Conservation (phyloP, 768 basidiomycete species). For the Mycena rosella region DNA sequence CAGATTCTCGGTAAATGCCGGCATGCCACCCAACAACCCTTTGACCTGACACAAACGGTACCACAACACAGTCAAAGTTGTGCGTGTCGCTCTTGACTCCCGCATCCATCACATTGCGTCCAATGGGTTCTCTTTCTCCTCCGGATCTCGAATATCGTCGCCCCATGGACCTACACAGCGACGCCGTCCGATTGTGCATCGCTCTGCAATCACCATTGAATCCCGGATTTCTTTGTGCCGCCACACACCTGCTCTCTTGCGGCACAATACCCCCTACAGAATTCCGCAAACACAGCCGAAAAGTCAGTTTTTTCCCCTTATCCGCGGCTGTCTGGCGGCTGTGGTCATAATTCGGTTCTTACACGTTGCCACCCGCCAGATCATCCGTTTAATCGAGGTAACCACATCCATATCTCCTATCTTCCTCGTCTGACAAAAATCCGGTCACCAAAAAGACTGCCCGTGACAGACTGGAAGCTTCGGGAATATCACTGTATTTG, state of each 20-base stretch:
- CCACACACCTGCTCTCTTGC: conserved; percentile 25
- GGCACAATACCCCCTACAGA: conserved; percentile 11
- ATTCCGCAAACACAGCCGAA: conserved; percentile 34
- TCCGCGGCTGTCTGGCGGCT: too few relatives aligned
- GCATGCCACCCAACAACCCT: conserved; percentile 11
- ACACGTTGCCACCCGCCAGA: conserved; percentile 20
- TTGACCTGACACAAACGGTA: background rate
- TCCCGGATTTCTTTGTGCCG: conserved; percentile 20
- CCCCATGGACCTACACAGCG: conserved; percentile 13
- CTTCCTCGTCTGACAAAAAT: background rate
- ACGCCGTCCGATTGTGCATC: conserved; percentile 33
- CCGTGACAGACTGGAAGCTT: conserved; percentile 32
- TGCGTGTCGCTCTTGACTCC: conserved; percentile 21
- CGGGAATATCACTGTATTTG: conserved; percentile 30
- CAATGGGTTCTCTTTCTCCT: conserved; percentile 16
- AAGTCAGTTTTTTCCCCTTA: conserved; percentile 26
- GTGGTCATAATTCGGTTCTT: conserved; percentile 3
- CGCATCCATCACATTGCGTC: conserved; percentile 19
- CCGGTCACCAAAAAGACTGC: conserved; percentile 23
- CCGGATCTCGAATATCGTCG: background rate
- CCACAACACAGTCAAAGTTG: conserved; percentile 31
- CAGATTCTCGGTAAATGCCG: conserved; percentile 25
- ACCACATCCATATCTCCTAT: background rate
- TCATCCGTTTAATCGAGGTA: conserved; percentile 36
- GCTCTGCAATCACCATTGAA: conserved; percentile 27